Conservation (phyloP, 2,329 filamentous ascomycete species). For the Blastomyces percursus region DNA sequence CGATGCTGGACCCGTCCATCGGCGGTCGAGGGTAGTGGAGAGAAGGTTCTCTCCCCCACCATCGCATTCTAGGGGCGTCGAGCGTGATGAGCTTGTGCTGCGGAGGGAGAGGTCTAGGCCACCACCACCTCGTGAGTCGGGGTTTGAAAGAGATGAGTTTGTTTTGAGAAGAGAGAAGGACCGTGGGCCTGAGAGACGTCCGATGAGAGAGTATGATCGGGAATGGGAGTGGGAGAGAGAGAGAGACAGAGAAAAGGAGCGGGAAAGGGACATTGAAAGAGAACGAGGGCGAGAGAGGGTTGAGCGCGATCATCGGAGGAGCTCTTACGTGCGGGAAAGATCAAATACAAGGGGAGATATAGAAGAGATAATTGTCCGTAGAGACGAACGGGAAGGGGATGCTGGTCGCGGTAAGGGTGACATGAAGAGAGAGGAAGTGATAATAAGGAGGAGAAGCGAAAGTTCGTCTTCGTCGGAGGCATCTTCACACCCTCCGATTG, state of each 20-base stretch:
- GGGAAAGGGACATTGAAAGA: conserved; percentile 10
- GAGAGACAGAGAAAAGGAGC: conserved; percentile 4
- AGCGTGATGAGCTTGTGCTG: conserved; percentile 1
- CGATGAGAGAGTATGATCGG: not conserved
- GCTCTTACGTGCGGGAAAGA: conserved; percentile 8
- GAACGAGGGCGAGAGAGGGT: conserved; percentile 11
- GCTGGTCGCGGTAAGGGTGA: conserved; percentile 14
- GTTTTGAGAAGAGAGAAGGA: conserved; percentile 8
- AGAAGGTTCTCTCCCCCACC: not conserved
- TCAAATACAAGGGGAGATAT: conserved; percentile 7
- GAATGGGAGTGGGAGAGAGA: conserved; percentile 10
- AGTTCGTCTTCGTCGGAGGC: conserved; percentile 36
- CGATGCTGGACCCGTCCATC: not conserved
- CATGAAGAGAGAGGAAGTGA: conserved; percentile 25
- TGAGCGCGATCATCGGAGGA: conserved; percentile 6
- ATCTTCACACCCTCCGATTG: conserved; percentile 42
- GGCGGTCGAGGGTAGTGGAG: not conserved
- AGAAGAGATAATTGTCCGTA: conserved; percentile 21
- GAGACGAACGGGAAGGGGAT: conserved; percentile 14
- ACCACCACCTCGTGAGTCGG: not conserved
- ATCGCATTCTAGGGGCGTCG: not conserved
- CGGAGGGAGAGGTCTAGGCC: not conserved
- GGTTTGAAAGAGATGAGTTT: conserved; percentile 10
- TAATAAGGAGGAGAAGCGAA: conserved; percentile 26
- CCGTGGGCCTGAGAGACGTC: conserved; percentile 13